A percentile compares a stretch with the other conserved stretches of the same genome.
Conservation (phyloP, 805 yeast genomes). For the Candida methanosorbosa region DNA sequence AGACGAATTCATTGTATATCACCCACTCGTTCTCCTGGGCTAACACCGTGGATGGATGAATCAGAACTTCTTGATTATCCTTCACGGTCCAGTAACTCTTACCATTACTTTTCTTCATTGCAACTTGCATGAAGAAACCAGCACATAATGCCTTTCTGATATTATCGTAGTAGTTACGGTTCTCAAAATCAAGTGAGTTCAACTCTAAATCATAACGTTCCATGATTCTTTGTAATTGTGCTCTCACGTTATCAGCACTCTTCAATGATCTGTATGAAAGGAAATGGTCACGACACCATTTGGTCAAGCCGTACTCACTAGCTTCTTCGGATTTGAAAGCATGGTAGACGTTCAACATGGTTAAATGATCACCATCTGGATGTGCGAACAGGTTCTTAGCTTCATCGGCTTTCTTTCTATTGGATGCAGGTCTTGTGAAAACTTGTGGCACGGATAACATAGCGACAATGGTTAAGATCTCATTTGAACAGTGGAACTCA, state of each 20-base stretch:
- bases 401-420: slow-evolving; percentile 86
- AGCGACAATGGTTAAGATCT: slow-evolving; percentile 81
- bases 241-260: slow-evolving; percentile 80
- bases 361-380: slow-evolving; percentile 91
- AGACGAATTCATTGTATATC: slow-evolving; percentile 88
- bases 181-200: slow-evolving; percentile 57
- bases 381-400: slow-evolving; percentile 83
- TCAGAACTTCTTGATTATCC: slow-evolving; percentile 91
- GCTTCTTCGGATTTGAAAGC: slow-evolving; percentile 77
- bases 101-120: slow-evolving; percentile 76
- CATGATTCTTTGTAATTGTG: slow-evolving; percentile 79
- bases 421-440: slow-evolving; percentile 88
- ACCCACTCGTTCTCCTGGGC: slow-evolving; percentile 92
- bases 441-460: slow-evolving; percentile 88
- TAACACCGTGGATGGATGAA: slow-evolving; percentile 89
- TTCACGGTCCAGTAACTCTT: slow-evolving; percentile 87
- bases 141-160: slow-evolving; percentile 78
- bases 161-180: slow-evolving; percentile 60
- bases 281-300: slow-evolving; percentile 91
- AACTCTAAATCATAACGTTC: slow-evolving; percentile 68
- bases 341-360: slow-evolving; percentile 80
- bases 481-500: slow-evolving; percentile 80
- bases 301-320: slow-evolving; percentile 49
- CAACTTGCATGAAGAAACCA: slow-evolving; percentile 99
- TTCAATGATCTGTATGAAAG: slow-evolving; percentile 75